Base-by-base conservation (phyloP, 1,139 yeast genomes). In the Suhomyces chickasaworum region DNA sequence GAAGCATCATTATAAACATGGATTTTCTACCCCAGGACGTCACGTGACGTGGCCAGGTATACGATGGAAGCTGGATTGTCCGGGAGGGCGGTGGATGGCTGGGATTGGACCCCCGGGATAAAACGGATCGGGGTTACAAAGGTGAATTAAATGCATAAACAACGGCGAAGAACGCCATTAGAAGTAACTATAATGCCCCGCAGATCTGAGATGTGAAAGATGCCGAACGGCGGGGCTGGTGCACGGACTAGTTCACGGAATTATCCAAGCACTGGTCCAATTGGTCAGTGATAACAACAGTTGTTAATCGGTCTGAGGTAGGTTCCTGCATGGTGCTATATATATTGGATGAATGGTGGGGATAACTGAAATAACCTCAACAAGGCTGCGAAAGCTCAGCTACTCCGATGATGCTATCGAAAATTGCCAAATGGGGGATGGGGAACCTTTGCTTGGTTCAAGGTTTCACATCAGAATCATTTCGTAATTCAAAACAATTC, bases 1-100 rank as follows among this genome's bases (percentile, higher is more conserved):
- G 20, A 17, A 31, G 10, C 20, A 12, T 3, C 4, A 18, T 3
- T 23, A 10, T 27, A 10, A 23, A 36, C 31, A 36, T 36, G 39
- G 39, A 7, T 37, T 37, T 37, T 18, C 21, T 37, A 27, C 33
- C 40, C 33, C 33, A 37, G 33, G 17, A 27, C 18, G 25, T 27
- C 40, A 37, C 40, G 40, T 37, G 40, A 27, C 37, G 27, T 16
- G 20, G 8, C n/a, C n/a, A n/a, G n/a, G n/a, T n/a, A n/a, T n/a
- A n/a, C n/a, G n/a, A n/a, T n/a, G n/a, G n/a, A n/a, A n/a, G n/a
- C n/a, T n/a, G n/a, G n/a, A n/a, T n/a, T n/a, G n/a, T n/a, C n/a
- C n/a, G n/a, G n/a, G n/a, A n/a, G n/a, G n/a, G n/a, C n/a, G n/a
- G n/a, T n/a, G n/a, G n/a, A n/a, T n/a, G n/a, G n/a, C n/a, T n/a